Evolutionary conservation across 495 filamentous ascomycete genomes (phyloP), one percentile per base, ranked within the genome.

Genomic region (Penicillium macrosclerotiorum): DNA sequence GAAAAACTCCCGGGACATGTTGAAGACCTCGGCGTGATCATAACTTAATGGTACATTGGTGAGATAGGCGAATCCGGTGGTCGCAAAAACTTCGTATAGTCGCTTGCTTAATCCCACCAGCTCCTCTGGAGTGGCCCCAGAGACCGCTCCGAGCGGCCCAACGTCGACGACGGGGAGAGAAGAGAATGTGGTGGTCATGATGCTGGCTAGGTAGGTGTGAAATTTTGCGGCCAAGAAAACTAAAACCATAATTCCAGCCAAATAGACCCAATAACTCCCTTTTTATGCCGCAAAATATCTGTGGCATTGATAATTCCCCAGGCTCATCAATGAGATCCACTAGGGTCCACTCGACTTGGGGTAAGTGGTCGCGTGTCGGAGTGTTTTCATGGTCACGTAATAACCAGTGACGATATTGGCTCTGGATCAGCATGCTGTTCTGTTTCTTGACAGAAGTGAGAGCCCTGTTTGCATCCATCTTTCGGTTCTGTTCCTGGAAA

Each of bases 41-140:
- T 63, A 71, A 30, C 61, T 67, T 16, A 75, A 39, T 0, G 71
- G 69, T 5, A 63, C 35, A 48, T 72, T 68, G 9, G 57, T 54
- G 4, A 75, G 61, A 42, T 76, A 78, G 8, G 69, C 67, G 52
- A 74, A 76, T 8, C 75, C 72, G 0, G 65, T 69, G 1, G 66
- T 74, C 4, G 68, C 51, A 40, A 76, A 73, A 6, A 71, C 68
- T 24, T 69, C 45, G 40, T 64, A 60, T 1, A 76, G 51, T 17
- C 57, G 52, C 9, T 55, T 33, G 43, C 65, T 60, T 11, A 75
- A 57, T 2, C 14, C 26, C 5, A 31, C 7, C 19, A 64, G 12
- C 8, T 56, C 58, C 29, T 53, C 45, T 9, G 32, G 9, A 0
- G 55, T 51, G 23, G 57, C 52, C 5, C 41, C 40, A 5, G 23